Evolutionary conservation across 208 protist genomes (phyloP), one percentile per base, ranked within the genome.

Genomic region (Crithidia fasciculata): DNA sequence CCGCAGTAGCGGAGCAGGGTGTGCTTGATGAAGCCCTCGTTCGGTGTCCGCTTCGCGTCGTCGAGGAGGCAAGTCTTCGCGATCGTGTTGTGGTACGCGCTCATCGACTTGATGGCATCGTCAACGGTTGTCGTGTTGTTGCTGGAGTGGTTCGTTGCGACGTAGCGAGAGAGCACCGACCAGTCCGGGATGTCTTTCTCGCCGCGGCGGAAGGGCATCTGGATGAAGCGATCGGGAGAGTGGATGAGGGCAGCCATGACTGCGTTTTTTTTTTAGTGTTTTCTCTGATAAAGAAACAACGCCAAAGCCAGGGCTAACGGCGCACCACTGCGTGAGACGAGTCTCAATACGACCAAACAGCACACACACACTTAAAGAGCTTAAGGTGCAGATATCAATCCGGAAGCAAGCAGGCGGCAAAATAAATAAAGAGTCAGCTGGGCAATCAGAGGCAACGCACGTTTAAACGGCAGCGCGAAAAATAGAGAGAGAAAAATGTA

Each of bases 111-210:
- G 41, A 96, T 72, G 41, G 86, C 77, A 19, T 84, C 80, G 41
- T 91, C 81, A 10, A 93, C 78, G 18, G 63, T 56, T 13, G 80
- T 86, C 28, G 68, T 94, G 70, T 83, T 72, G 64, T 87, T 96
- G 76, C 89, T 85, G 10, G 86, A 82, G 74, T 90, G 79, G 72
- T 94, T 76, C 10, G 79, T 76, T 40, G 60, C 79, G 64, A 94
- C 76, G 74, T 93, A 95, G 57, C 86, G 82, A 10, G 73, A 71
- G 79, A 85, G 91, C 36, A 88, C 37, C 18, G 60, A 76, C 90
- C 92, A 96, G 67, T 93, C 84, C 12, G 90, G 84, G 3, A 77
- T 43, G 56, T 91, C 82, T 57, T 93, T 89, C 44, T 92, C 87
- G 36, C 83, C 84, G 2, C 63, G 69, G 59, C 92, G 89, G 64